Conservation (phyloP, 441 rosid genomes). For the Cnidoscolus chayamansa region DNA sequence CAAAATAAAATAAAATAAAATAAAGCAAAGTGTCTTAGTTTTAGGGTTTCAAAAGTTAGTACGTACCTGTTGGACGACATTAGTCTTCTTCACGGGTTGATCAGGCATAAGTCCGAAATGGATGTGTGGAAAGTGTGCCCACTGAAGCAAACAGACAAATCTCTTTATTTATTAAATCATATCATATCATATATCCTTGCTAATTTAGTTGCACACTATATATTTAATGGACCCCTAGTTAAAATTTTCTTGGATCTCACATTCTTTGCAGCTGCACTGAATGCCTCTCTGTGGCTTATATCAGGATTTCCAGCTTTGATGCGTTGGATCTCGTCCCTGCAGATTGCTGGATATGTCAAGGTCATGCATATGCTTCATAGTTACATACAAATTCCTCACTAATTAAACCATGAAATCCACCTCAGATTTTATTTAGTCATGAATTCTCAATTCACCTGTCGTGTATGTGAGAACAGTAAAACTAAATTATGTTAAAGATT, state of each 20-base stretch:
- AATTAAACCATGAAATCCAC: neutral
- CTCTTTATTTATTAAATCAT: neutral
- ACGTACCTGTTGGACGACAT: constrained; percentile 66
- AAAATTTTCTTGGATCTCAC: constrained; percentile 42
- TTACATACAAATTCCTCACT: constrained; percentile 4
- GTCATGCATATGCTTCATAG: constrained; percentile 10
- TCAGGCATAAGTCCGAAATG: constrained; percentile 98
- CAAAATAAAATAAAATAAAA: neutral
- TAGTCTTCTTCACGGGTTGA: constrained; percentile 91
- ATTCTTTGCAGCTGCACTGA: constrained; percentile 97
- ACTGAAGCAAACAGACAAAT: constrained; percentile 39
- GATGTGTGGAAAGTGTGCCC: constrained; percentile 99
- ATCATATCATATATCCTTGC: neutral
- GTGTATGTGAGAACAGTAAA: neutral
- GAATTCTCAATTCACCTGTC: neutral
- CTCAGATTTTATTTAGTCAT: neutral
- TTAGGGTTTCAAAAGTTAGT: constrained; percentile 26
- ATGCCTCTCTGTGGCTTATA: constrained; percentile 96
- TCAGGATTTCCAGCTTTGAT: constrained; percentile 95
- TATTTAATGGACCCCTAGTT: constrained; percentile 13
- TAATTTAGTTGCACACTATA: neutral
- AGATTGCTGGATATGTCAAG: constrained; percentile 22
- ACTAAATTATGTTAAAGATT: neutral
- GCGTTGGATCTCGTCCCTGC: constrained; percentile 96
- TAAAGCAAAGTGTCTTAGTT: neutral